Conservation (phyloP, 345 rosid species). For the Murraya koenigii region DNA sequence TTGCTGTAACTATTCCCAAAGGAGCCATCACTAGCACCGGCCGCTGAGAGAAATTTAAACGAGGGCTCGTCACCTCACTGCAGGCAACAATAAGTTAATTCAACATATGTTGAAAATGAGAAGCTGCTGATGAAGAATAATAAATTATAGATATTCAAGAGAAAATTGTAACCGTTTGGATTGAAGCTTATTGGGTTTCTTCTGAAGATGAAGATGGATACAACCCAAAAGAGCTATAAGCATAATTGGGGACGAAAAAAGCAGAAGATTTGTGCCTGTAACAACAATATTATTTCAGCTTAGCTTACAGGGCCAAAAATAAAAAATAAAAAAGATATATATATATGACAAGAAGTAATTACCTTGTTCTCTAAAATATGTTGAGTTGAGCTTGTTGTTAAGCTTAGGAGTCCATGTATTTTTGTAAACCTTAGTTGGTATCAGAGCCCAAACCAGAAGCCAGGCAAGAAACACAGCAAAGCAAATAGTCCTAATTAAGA, state of each 20-base stretch:
- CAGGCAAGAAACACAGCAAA: slow-evolving; percentile 44
- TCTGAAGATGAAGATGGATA: slow-evolving; percentile 53
- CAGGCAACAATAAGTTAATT: neutral
- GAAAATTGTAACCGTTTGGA: slow-evolving; percentile 31
- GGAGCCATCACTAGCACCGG: slow-evolving; percentile 61
- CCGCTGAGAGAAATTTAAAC: slow-evolving; percentile 10
- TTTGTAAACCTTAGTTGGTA: slow-evolving; percentile 44
- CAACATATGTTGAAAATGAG: neutral
- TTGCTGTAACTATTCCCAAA: slow-evolving; percentile 52
- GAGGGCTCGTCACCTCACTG: neutral
- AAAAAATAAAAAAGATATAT: no score
- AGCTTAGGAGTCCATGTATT: slow-evolving; percentile 44
- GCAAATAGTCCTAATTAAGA: slow-evolving; percentile 23
- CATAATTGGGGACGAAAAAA: slow-evolving; percentile 61
- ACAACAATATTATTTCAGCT: neutral
- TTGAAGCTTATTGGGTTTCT: slow-evolving; percentile 19
- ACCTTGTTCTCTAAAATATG: slow-evolving; percentile 63
- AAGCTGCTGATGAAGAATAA: neutral
- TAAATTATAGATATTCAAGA: neutral
- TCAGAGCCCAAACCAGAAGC: slow-evolving; percentile 51
- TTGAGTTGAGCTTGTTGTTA: slow-evolving; percentile 34
- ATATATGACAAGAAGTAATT: neutral
- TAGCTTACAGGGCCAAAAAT: no score
- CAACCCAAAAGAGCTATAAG: slow-evolving; percentile 57
- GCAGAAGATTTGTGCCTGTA: slow-evolving; percentile 60